These are phyloP conservation scores for Colletotrichum sansevieriae DNA, from an alignment of 2,329 filamentous ascomycete genomes.

Conservation along the genomic window DNA sequence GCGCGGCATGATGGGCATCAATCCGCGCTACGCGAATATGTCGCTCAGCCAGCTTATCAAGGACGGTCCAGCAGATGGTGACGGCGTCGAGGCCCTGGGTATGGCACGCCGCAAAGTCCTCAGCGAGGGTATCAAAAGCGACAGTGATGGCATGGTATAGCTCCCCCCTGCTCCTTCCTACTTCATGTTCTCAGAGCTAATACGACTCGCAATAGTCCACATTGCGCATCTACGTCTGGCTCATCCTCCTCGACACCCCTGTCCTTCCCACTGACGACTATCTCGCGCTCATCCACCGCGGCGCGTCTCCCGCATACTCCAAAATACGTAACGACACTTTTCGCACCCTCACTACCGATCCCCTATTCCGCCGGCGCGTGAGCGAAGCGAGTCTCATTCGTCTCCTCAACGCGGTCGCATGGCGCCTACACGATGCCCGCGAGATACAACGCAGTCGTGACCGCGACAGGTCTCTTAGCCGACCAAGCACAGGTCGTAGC, in stretches of 20 bases:
- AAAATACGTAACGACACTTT: conserved; percentile 99
- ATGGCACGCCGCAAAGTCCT: conserved; percentile 80
- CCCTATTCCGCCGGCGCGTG: conserved; percentile 94
- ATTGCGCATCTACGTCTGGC: conserved; percentile 94
- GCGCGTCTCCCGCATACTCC: conserved; percentile 92
- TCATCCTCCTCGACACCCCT: conserved; percentile 90
- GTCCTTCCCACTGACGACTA: conserved; percentile 90
- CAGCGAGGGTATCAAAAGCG: conserved; percentile 81
- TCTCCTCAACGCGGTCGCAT: conserved; percentile 93
- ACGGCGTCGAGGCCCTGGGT: conserved; percentile 72
- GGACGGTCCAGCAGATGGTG: conserved; percentile 81
- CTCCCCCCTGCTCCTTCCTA: too few relatives aligned
- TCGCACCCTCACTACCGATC: conserved; percentile 94
- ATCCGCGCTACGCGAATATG: conserved; percentile 63
- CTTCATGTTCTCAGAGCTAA: conserved; percentile 3
- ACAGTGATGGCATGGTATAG: conserved; percentile 82
- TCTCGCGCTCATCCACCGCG: conserved; percentile 89
- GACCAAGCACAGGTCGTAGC: conserved; percentile 55
- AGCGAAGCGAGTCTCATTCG: conserved; percentile 96
- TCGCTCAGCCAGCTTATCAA: conserved; percentile 82
- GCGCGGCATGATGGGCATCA: conserved; percentile 50
- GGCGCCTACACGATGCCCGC: conserved; percentile 88
- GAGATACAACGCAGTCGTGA: conserved; percentile 57
- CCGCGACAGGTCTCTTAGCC: conserved; percentile 46
- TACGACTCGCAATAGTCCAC: conserved; percentile 73